These are phyloP conservation scores for Silene noctiflora DNA, from an alignment of 179 eudicot genomes.

Conservation along the genomic window DNA sequence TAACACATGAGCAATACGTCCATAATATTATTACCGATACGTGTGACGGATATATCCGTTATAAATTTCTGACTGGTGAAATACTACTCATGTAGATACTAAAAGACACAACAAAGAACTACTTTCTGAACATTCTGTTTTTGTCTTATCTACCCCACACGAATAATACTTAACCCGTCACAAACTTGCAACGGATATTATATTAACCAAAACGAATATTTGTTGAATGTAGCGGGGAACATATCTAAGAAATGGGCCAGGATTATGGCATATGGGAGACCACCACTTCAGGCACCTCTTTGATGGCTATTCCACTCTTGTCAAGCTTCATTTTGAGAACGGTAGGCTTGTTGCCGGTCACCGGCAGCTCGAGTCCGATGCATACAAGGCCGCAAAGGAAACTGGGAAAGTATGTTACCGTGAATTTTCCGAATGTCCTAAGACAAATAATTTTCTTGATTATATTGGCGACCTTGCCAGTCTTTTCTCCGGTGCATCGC, in stretches of 20 bases:
- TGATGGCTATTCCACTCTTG: constrained; percentile 94
- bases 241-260: constrained; percentile 93
- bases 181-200: too few species aligned
- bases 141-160: too few species aligned
- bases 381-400: constrained; percentile 66
- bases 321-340: constrained; percentile 64
- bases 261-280: constrained; percentile 83
- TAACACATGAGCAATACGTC: constrained; percentile 1
- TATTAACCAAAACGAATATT: neutral
- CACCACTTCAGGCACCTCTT: constrained; percentile 88
- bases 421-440: constrained; percentile 87
- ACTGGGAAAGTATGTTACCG: constrained; percentile 62
- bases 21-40: too few species aligned
- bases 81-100: too few species aligned
- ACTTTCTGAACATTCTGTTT: too few species aligned
- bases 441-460: constrained; percentile 49
- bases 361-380: constrained; percentile 87
- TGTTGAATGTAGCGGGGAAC: constrained; percentile 59
- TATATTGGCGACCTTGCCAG: constrained; percentile 69
- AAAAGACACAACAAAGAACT: too few species aligned
- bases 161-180: too few species aligned
- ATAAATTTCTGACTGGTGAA: too few species aligned
- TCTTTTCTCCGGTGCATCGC: constrained; percentile 75
- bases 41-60: too few species aligned
- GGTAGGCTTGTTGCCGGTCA: constrained; percentile 63